Conservation (phyloP, 768 basidiomycete genomes). For the Tricholomella constricta region DNA sequence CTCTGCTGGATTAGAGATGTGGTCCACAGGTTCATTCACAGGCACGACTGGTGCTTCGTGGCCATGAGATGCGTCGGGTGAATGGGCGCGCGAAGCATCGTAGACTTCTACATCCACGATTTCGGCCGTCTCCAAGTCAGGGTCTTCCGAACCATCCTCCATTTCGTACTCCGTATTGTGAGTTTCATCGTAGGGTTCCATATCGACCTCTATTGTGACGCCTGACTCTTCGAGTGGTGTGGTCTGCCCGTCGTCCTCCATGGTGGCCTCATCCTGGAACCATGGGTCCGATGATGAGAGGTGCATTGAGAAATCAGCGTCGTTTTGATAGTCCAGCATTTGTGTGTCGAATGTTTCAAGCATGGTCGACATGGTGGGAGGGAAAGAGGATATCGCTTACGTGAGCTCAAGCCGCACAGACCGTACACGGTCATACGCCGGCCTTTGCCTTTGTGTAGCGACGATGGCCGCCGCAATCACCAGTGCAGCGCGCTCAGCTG, state of each 20-base stretch:
- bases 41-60: conserved; percentile 12
- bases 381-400: conserved; percentile 20
- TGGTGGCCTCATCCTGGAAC: conserved; percentile 53
- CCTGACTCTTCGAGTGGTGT: conserved; percentile 22
- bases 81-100: conserved; percentile 38
- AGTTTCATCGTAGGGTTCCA: conserved; percentile 55
- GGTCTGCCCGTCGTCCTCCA: conserved; percentile 56
- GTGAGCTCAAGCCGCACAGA: conserved; percentile 13
- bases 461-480: conserved; percentile 6
- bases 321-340: conserved; percentile 62
- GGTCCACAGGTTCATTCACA: background rate
- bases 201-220: conserved; percentile 62
- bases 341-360: conserved; percentile 61
- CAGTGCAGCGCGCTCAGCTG: conserved; percentile 45
- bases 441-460: background rate
- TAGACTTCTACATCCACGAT: conserved; percentile 51
- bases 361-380: conserved; percentile 39
- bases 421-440: conserved; percentile 3
- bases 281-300: conserved; percentile 49
- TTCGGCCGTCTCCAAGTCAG: conserved; percentile 29
- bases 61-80: conserved; percentile 17
- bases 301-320: conserved; percentile 65
- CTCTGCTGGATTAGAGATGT: conserved; percentile 1
- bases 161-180: conserved; percentile 58
- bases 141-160: conserved; percentile 43